These are phyloP conservation scores for Abelmoschus esculentus DNA, from an alignment of 345 rosid genomes.

Conservation along the genomic window DNA sequence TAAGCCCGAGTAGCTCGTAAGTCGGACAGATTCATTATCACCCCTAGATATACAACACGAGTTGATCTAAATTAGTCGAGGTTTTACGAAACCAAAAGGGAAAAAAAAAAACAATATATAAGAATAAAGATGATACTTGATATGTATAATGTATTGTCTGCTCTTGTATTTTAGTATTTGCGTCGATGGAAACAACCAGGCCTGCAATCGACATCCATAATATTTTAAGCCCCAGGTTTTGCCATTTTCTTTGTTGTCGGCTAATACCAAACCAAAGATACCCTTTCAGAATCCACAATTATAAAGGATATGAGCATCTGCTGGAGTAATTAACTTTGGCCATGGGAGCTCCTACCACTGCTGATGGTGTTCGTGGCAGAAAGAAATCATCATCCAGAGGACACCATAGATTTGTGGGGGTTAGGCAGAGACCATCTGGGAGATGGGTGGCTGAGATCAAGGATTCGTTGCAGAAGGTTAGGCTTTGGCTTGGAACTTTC, in stretches of 20 bases:
- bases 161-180: neutral
- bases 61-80: too few species aligned
- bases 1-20: too few species aligned
- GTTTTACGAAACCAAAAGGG: too few species aligned
- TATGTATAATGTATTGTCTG: neutral
- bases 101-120: too few species aligned
- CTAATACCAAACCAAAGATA: neutral
- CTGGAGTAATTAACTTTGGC: neutral
- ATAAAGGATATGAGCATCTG: neutral
- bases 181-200: conserved; percentile 3
- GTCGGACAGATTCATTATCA: too few species aligned
- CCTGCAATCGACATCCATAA: conserved; percentile 1
- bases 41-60: too few species aligned
- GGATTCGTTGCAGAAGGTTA: conserved; percentile 43
- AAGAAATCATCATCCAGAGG: conserved; percentile 39
- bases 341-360: neutral
- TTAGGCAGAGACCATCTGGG: conserved; percentile 49
- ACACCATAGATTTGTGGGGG: conserved; percentile 47
- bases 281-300: neutral
- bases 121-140: neutral
- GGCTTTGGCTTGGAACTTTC: conserved; percentile 56
- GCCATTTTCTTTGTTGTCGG: conserved; percentile 3
- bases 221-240: conserved; percentile 8
- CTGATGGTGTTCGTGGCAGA: conserved; percentile 15
- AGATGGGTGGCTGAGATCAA: conserved; percentile 61